Percentiles rank a stretch among this genome's conserved stretches.
phyloP scores from a whole-genome alignment of 1,139 yeast species.

The Hansenula sp. region DNA sequence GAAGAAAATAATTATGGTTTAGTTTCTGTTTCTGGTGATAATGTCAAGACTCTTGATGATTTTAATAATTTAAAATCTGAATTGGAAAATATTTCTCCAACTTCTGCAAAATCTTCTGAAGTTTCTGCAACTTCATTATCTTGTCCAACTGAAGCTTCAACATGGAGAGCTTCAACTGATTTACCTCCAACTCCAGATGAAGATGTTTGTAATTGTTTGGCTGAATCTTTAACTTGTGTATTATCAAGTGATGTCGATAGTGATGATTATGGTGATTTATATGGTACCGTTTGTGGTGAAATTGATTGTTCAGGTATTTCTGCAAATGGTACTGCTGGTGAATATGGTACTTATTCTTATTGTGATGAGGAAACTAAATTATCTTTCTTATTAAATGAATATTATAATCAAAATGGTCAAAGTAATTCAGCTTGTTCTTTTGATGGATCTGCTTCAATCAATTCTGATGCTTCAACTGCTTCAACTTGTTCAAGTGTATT shows the following conservation, averaged over 20 bases:
- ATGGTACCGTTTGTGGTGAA: slow-evolving; percentile 48
- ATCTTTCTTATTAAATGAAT: slow-evolving; percentile 58
- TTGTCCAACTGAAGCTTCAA: slow-evolving; percentile 49
- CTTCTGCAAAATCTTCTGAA: slow-evolving; percentile 48
- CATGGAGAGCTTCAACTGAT: slow-evolving; percentile 58
- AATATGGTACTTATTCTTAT: slow-evolving; percentile 61
- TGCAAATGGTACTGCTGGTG: slow-evolving; percentile 55
- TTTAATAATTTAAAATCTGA: slow-evolving; percentile 48
- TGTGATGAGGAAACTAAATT: slow-evolving; percentile 60
- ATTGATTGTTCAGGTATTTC: slow-evolving; percentile 50
- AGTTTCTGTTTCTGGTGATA: slow-evolving; percentile 52
- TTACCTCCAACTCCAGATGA: slow-evolving; percentile 75
- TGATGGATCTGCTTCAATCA: slow-evolving; percentile 56
- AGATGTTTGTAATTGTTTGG: slow-evolving; percentile 57
- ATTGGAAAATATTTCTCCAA: slow-evolving; percentile 54
- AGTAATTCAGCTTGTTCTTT: slow-evolving; percentile 56
- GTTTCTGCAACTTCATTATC: slow-evolving; percentile 40
- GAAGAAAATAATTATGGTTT: slow-evolving; percentile 72
- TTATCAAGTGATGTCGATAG: slow-evolving; percentile 42
- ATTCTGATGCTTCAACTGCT: slow-evolving; percentile 43
- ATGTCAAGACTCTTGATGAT: slow-evolving; percentile 56
- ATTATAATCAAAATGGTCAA: slow-evolving; percentile 49
- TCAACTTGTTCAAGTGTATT: slow-evolving; percentile 46
- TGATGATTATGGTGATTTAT: slow-evolving; percentile 53
- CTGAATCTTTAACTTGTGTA: slow-evolving; percentile 46